Evolutionary conservation across 805 yeast genomes (phyloP).

Genomic region (Cyberlindnera meyerae): DNA sequence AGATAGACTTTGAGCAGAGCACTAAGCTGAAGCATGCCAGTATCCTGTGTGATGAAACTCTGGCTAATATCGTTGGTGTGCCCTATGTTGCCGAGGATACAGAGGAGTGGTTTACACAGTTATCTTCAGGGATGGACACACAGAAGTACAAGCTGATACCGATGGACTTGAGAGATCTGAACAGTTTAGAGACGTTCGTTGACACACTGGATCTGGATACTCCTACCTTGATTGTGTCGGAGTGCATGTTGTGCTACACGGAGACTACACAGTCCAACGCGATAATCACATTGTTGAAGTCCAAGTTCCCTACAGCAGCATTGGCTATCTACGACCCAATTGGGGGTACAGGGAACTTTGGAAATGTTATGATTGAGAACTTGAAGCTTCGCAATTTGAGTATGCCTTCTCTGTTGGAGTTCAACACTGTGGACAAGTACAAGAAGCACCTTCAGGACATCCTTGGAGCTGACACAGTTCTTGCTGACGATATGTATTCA

Average conservation of each 20-base stretch:
- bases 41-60: constrained; percentile 10
- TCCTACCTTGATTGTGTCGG: constrained; percentile 52
- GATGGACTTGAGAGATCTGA: constrained; percentile 12
- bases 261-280: constrained; percentile 36
- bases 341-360: constrained; percentile 49
- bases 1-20: constrained; percentile 48
- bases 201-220: constrained; percentile 12
- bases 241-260: constrained; percentile 54
- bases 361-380: constrained; percentile 49
- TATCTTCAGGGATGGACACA: not conserved
- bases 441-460: constrained; percentile 13
- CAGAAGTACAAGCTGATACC: not conserved
- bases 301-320: constrained; percentile 19
- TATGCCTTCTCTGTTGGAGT: constrained; percentile 34
- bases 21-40: constrained; percentile 36
- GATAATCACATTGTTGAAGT: constrained; percentile 33
- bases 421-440: constrained; percentile 32
- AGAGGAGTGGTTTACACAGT: constrained; percentile 26
- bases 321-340: constrained; percentile 54
- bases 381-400: constrained; percentile 40
- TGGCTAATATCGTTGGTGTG: constrained; percentile 14
- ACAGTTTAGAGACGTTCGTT: constrained; percentile 26
- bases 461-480: constrained; percentile 14
- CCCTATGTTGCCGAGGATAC: constrained; percentile 7
- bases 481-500: constrained; percentile 30